Base-by-base conservation (phyloP, 129 eudicot genomes). In the Mikania micrantha region DNA sequence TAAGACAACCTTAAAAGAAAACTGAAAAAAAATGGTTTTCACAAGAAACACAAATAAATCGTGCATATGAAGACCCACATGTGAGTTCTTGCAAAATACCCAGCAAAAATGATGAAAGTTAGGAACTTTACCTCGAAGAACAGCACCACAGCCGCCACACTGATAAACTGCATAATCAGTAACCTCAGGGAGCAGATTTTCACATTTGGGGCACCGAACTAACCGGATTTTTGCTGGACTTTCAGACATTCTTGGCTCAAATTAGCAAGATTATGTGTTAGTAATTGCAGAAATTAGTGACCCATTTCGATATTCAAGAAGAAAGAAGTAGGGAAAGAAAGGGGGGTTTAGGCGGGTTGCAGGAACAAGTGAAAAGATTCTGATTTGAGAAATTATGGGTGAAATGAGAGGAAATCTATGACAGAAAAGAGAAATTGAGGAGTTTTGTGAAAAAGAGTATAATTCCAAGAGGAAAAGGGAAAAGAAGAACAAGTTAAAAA, bases 141-240 rank as follows among this genome's bases (percentile, higher is more conserved):
- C 85, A 88, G 90, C 83, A 57, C 85, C 93, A 78, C 93, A 88
- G 40, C 93, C 93, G 16, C 93, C 96, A 74, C 93, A 85, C 82
- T 77, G 87, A 81, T 85, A 88, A 70, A 88, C 74, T 64, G 87
- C 79, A 77, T 73, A 85, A 74, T 72, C 90, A 60, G 83, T 76
- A 28, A 85, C 85, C 70, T 88, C 96, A 11, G 90, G 87, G 38
- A 88, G 87, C 31, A 88, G 74, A 36, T 85, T 88, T 61, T 81
- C 75, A 63, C 93, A 88, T 40, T 85, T 88, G 11, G 93, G 96
- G 73, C 93, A 88, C 35, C 87, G 89, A 74, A 88, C 96, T 73
- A 88, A 60, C 21, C 96, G 80, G 9, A 85, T 82, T 74, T 81
- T 64, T 28, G 77, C 81, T 16, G 78, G 64, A 67, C 49, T 74